Base-by-base conservation (phyloP, 768 basidiomycete species). In the Rhizopogon sp. region DNA sequence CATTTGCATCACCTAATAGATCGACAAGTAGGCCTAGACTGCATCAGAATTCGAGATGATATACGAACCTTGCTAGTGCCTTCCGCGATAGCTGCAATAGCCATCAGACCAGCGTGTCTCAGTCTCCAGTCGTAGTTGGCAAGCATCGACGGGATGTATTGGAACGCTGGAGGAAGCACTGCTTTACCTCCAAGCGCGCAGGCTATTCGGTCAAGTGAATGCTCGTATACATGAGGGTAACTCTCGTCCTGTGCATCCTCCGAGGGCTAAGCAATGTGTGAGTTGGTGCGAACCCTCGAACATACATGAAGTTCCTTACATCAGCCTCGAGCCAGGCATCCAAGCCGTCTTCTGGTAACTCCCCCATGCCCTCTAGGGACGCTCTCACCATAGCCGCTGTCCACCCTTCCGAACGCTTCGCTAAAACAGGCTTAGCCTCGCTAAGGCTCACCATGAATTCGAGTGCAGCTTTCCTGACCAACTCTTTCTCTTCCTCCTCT, bases 381-480 rank as follows among this genome's bases (percentile, higher is more conserved):
- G 87, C 87, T 2, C 87, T 74, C 0, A 93, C 86, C 39, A 90
- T 70, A 14, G 83, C 76, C 7, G 75, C 76, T 1, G 84, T 82
- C 90, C 90, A 93, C 0, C 85, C 88, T 22, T 79, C 76, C 0
- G 83, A 80, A 40, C 82, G 77, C 59, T 78, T 76, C 6, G 87
- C 88, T 81, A 91, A 86, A 4, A 72, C 70, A 0, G 90, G 84
- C 37, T 79, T 76, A 3, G 88, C 81, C 68, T 95, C 92, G 29
- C 80, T 83, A n/a, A 96, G 69, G 11, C 81, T 83, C 52, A 94
- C 76, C 82, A 95, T 86, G 51, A 95, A 82, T 68, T 95, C 93
- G 9, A 93, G 71, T 8, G 90, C 88, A 0, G 84, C 81, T 51
- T 84, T 80, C 9, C 90, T 76, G 31, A 90, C 76, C 17, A 85